These are phyloP conservation scores for Penicillium sumatraense DNA, from an alignment of 2,329 filamentous ascomycete genomes.

Conservation along the genomic window DNA sequence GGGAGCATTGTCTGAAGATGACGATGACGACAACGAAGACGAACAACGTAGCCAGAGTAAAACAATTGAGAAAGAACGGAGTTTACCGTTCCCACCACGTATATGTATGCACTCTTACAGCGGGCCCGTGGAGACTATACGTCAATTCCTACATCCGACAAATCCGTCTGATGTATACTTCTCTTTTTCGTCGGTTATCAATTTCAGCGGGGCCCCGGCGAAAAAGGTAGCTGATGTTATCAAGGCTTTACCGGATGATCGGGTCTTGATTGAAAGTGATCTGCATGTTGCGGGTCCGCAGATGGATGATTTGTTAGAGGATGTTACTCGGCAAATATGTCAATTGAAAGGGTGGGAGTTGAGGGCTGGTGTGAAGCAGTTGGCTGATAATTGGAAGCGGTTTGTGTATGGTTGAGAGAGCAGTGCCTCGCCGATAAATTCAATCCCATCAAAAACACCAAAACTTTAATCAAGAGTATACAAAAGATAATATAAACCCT, in stretches of 20 bases:
- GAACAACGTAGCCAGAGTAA: neutral
- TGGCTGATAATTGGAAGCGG: slow-evolving; percentile 75
- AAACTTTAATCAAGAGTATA: too few relatives aligned
- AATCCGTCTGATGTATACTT: slow-evolving; percentile 82
- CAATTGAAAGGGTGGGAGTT: slow-evolving; percentile 76
- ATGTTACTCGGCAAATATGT: slow-evolving; percentile 77
- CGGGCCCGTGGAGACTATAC: slow-evolving; percentile 73
- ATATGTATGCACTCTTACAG: slow-evolving; percentile 96
- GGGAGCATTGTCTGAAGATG: slow-evolving; percentile 33
- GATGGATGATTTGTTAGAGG: slow-evolving; percentile 79
- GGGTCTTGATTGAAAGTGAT: slow-evolving; percentile 87
- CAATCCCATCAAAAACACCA: too few relatives aligned
- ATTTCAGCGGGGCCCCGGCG: slow-evolving; percentile 63
- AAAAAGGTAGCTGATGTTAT: slow-evolving; percentile 70
- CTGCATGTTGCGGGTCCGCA: slow-evolving; percentile 77
- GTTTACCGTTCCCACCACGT: slow-evolving; percentile 77
- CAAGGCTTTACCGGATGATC: slow-evolving; percentile 73
- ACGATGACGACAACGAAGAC: slow-evolving; percentile 16
- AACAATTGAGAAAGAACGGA: slow-evolving; percentile 3
- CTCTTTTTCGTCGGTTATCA: slow-evolving; percentile 85
- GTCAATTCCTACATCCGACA: slow-evolving; percentile 74
- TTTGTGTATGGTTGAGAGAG: slow-evolving; percentile 86
- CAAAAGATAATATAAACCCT: too few relatives aligned
- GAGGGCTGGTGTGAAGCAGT: slow-evolving; percentile 67
- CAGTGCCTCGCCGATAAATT: too few relatives aligned